phyloP scores from a whole-genome alignment of 371 early-diverging fungal species.

The Massospora cicadina region DNA sequence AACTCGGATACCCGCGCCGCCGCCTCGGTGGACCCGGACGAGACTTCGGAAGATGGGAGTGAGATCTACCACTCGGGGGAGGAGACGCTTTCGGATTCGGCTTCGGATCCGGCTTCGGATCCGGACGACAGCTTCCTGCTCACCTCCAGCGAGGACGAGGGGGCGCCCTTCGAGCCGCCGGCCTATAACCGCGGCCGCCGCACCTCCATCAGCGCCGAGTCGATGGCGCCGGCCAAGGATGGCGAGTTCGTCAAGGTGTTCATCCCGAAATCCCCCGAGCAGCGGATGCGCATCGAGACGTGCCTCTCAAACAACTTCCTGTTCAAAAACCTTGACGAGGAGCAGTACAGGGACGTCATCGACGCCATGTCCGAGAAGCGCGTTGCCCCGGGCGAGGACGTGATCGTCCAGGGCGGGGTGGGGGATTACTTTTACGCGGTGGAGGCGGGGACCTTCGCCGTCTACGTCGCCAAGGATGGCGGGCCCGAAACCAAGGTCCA shows the following conservation, averaged over 20 bases:
- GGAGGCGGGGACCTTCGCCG: constrained; percentile 59
- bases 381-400: constrained; percentile 47
- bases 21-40: neutral
- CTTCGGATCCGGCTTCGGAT: neutral
- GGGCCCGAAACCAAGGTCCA: constrained; percentile 32
- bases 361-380: constrained; percentile 17
- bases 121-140: constrained; percentile 19
- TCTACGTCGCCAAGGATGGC: constrained; percentile 23
- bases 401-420: constrained; percentile 76
- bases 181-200: constrained; percentile 62
- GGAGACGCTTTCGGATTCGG: constrained; percentile 4
- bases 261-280: constrained; percentile 72
- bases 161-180: constrained; percentile 27
- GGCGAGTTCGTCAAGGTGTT: constrained; percentile 59
- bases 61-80: constrained; percentile 8
- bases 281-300: constrained; percentile 57
- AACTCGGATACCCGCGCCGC: neutral
- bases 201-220: constrained; percentile 90
- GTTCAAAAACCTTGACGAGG: constrained; percentile 86
- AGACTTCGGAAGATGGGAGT: constrained; percentile 1
- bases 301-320: constrained; percentile 79
- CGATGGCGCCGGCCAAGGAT: constrained; percentile 77
- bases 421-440: constrained; percentile 74
- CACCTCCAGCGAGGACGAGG: constrained; percentile 36
- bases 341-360: constrained; percentile 81